phyloP scores from a whole-genome alignment of 1,284 basidiomycete genomes.

The Pisolithus thermaeus region DNA sequence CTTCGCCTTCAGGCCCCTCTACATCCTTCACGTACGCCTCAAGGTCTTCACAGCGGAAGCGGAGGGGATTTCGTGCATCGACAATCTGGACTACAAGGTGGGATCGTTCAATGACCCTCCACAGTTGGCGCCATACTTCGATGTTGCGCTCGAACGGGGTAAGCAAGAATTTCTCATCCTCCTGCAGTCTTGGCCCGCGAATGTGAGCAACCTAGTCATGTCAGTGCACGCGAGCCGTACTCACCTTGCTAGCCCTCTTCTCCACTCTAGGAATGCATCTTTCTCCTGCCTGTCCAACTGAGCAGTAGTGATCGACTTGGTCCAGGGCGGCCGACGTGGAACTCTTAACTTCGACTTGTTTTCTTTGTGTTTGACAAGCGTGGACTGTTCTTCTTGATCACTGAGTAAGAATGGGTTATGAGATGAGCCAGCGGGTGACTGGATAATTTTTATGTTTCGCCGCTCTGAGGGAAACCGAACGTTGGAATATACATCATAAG shows the following conservation, averaged over 20 bases:
- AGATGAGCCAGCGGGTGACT: conserved; percentile 49
- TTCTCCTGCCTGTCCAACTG: conserved; percentile 86
- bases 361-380: conserved; percentile 66
- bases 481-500: background rate
- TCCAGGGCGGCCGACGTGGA: conserved; percentile 85
- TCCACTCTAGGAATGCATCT: conserved; percentile 86
- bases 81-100: conserved; percentile 95
- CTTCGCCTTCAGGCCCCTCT: conserved; percentile 74
- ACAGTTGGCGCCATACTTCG: conserved; percentile 95
- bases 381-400: conserved; percentile 77
- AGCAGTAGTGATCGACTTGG: conserved; percentile 64
- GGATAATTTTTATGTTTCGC: conserved; percentile 82
- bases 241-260: conserved; percentile 75
- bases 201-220: background rate
- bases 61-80: conserved; percentile 88
- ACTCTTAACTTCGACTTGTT: conserved; percentile 74
- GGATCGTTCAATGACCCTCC: conserved; percentile 91
- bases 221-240: conserved; percentile 37
- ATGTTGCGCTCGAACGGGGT: conserved; percentile 96
- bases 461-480: conserved; percentile 54
- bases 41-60: conserved; percentile 89
- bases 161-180: conserved; percentile 74
- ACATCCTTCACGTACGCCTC: conserved; percentile 82
- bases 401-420: conserved; percentile 89
- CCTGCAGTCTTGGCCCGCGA: conserved; percentile 55